phyloP scores from a whole-genome alignment of 192 early-diverging fungal genomes.

The Pilaira anomala region DNA sequence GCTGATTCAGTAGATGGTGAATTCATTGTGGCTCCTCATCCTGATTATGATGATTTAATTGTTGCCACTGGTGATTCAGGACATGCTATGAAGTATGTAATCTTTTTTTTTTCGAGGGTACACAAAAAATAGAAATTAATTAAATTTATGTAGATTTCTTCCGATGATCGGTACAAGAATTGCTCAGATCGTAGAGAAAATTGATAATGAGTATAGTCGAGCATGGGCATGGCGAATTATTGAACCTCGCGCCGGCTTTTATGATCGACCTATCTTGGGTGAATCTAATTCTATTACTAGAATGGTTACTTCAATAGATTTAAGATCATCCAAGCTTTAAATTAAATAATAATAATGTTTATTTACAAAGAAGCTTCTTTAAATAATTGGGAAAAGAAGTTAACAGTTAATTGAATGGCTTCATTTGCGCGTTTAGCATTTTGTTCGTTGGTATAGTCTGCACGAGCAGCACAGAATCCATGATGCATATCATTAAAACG shows the following conservation, averaged over 20 bases:
- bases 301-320: too few species aligned
- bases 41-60: constrained; percentile 36
- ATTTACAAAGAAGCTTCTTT: constrained; percentile 9
- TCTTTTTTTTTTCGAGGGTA: neutral
- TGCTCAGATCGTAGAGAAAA: constrained; percentile 42
- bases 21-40: constrained; percentile 46
- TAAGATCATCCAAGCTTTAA: too few species aligned
- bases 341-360: too few species aligned
- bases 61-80: constrained; percentile 58
- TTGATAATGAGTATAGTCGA: constrained; percentile 25
- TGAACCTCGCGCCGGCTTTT: too few species aligned
- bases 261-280: too few species aligned
- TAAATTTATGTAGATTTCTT: constrained; percentile 32
- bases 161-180: constrained; percentile 51
- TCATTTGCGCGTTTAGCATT: constrained; percentile 50
- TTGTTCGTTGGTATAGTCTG: constrained; percentile 44
- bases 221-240: constrained; percentile 24
- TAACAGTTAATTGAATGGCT: constrained; percentile 49
- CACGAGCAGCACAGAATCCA: constrained; percentile 57
- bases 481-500: constrained; percentile 58
- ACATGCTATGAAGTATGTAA: constrained; percentile 54
- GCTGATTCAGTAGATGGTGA: constrained; percentile 51
- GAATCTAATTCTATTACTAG: too few species aligned
- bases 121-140: too few species aligned
- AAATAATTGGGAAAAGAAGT: constrained; percentile 41